Conservation (phyloP, 176 grass and related monocot genomes). For the Eleusine indica region DNA sequence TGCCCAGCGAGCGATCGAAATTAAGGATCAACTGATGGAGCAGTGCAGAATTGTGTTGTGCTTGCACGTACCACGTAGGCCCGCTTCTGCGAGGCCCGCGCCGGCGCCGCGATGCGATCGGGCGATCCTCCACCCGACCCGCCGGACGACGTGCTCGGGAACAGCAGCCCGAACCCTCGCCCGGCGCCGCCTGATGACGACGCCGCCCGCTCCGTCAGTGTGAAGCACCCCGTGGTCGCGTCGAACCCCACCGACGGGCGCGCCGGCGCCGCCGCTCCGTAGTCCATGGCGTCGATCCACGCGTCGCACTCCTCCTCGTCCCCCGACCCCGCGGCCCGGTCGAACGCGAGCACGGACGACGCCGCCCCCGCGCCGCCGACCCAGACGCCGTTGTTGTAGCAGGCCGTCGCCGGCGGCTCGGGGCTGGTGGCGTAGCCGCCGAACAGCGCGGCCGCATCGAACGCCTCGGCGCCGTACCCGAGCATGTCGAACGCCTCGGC, state of each 20-base stretch:
- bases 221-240: conserved; percentile 37
- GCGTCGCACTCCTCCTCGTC: conserved; percentile 43
- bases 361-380: conserved; percentile 7
- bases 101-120: conserved; percentile 36
- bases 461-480: conserved; percentile 24
- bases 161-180: conserved; percentile 40
- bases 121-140: neutral
- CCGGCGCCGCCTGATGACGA: neutral
- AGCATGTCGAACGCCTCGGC: conserved; percentile 33
- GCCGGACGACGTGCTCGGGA: conserved; percentile 37
- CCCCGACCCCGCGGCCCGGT: conserved; percentile 3
- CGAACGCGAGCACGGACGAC: conserved; percentile 62
- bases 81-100: conserved; percentile 50
- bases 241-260: conserved; percentile 30
- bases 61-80: conserved; percentile 30
- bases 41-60: neutral
- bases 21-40: too few relatives aligned
- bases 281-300: conserved; percentile 70
- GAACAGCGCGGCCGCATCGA: conserved; percentile 30
- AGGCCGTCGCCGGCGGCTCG: neutral
- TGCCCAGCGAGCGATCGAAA: neutral
- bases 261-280: neutral
- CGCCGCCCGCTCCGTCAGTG: conserved; percentile 30
- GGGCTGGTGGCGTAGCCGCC: neutral
- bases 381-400: conserved; percentile 3